Base-by-base conservation (phyloP, 768 basidiomycete genomes). In the Hericium alpestre region DNA sequence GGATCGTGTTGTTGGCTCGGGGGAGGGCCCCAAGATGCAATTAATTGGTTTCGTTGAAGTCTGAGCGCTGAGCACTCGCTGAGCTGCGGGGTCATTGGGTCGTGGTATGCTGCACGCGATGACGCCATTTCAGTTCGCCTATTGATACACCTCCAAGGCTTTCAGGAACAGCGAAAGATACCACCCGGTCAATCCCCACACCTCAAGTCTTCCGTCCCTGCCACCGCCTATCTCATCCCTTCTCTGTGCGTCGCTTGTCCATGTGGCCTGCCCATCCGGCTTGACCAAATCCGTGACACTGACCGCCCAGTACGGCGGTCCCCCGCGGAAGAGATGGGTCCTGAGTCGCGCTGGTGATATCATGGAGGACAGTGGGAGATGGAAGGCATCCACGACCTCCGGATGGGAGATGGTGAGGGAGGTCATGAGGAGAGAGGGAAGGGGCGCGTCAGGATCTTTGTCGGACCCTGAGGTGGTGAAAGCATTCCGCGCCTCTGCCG, bases 161-260 rank as follows among this genome's bases (percentile, higher is more conserved):
- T 73, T 77, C 80, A 88, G 80, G 63, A 90, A 69, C 51, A 79
- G 63, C 49, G 76, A 78, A 54, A 89, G 73, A 71, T 89, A 91
- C 87, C 88, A 90, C 38, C 88, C 90, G 20, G 90, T 90, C 65
- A 91, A 70, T 0, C 90, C 88, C 87, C 89, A 91, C 27, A 90
- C 80, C 65, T 90, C 86, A 15, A 89, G 68, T 57, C 73, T 72
- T 11, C 75, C 79, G 50, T 72, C 70, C 41, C 66, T 69, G 25
- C 73, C 76, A 18, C 69, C 66, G 15, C 75, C 75, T 46, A 76
- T 69, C 59, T 79, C 74, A 53, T 76, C 74, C 53, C 70, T 66
- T 40, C 69, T 66, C 40, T 64, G 64, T 55, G 66, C 65, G 61
- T 74, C 70, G 52, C 63, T 71, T 47, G 64, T 65, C 67, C 70